Evolutionary conservation across 192 early-diverging fungal species (phyloP).

Genomic region (Rhizophagus sp.): DNA sequence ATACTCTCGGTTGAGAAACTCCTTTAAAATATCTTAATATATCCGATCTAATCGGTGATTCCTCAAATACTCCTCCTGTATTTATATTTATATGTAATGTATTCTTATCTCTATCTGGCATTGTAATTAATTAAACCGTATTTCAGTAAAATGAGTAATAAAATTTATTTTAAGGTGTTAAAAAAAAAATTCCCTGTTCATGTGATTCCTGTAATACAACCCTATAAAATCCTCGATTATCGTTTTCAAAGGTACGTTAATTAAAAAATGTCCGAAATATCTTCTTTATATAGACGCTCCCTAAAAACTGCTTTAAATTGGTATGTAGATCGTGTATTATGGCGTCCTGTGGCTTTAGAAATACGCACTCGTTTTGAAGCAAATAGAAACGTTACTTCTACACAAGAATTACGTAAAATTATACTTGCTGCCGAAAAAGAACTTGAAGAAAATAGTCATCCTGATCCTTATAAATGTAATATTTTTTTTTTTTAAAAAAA

Average conservation of each 20-base stretch:
- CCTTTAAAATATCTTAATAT: conserved; percentile 1
- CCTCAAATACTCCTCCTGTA: not conserved
- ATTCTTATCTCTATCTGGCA: conserved; percentile 1
- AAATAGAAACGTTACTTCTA: conserved; percentile 72
- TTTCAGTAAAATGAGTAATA: too few species aligned
- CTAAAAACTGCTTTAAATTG: conserved; percentile 84
- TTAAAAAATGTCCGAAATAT: not conserved
- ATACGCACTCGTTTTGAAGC: conserved; percentile 85
- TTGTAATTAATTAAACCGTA: not conserved
- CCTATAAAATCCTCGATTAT: not conserved
- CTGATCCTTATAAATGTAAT: conserved; percentile 82
- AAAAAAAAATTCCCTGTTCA: not conserved
- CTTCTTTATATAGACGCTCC: conserved; percentile 75
- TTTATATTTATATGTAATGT: conserved; percentile 10
- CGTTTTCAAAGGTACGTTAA: not conserved
- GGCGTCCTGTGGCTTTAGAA: conserved; percentile 79
- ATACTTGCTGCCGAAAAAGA: conserved; percentile 72
- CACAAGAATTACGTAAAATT: conserved; percentile 68
- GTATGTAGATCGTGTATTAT: conserved; percentile 80
- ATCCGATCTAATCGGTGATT: not conserved
- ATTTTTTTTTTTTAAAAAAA: not conserved
- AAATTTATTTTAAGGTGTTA: too few species aligned
- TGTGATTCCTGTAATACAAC: not conserved
- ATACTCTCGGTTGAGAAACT: not conserved
- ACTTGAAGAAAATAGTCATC: conserved; percentile 74